Evolutionary conservation across 345 rosid genomes (phyloP).

Genomic region (Syzygium aqueum): DNA sequence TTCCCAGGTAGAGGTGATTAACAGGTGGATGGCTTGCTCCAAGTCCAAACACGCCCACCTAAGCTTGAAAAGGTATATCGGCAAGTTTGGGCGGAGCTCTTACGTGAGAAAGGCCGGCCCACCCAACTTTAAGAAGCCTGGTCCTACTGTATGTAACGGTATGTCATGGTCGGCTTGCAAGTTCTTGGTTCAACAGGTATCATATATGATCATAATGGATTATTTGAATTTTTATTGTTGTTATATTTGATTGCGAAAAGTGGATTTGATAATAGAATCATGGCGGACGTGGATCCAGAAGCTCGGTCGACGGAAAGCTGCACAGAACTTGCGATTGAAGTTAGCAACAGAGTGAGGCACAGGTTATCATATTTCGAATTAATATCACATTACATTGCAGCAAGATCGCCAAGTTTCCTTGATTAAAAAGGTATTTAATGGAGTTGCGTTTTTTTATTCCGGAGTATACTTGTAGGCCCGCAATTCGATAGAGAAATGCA

Average conservation of each 20-base stretch:
- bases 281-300: neutral
- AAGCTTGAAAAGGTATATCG: neutral
- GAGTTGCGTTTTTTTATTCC: rapidly evolving
- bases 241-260: neutral
- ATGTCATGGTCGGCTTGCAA: rapidly evolving
- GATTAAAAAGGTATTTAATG: neutral
- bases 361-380: neutral
- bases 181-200: neutral
- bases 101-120: neutral
- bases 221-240: neutral
- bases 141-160: neutral
- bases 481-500: neutral
- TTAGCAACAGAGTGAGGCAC: neutral
- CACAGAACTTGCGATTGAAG: neutral
- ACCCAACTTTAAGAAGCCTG: neutral
- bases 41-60: neutral
- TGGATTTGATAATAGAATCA: neutral
- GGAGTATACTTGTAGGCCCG: neutral
- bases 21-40: neutral
- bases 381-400: neutral
- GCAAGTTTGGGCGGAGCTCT: neutral
- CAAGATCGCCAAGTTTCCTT: neutral
- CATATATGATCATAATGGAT: neutral
- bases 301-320: neutral
- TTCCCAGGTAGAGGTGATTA: neutral